phyloP scores from a whole-genome alignment of 306 rosid species.

The Cicer cuneatum region DNA sequence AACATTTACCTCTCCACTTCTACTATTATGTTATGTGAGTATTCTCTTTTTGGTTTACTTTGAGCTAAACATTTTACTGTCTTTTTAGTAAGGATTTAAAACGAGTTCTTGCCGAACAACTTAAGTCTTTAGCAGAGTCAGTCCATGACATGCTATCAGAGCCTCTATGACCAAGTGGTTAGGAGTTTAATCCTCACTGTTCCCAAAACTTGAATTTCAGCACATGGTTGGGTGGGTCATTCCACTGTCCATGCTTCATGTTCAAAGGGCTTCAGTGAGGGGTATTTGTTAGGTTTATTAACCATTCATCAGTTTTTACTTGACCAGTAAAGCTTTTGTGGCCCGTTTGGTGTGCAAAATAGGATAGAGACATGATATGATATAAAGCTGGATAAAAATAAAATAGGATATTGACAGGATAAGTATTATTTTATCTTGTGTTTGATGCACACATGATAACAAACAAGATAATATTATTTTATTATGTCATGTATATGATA shows the following conservation, averaged over 20 bases:
- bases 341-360: too few relatives aligned
- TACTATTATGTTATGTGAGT: constrained; percentile 26
- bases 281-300: constrained; percentile 2
- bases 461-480: too few relatives aligned
- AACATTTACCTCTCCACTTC: constrained; percentile 22
- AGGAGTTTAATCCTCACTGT: background rate
- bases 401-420: too few relatives aligned
- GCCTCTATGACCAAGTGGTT: constrained; percentile 23
- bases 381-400: too few relatives aligned
- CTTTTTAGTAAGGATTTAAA: constrained; percentile 13
- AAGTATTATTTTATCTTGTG: too few relatives aligned
- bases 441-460: too few relatives aligned
- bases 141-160: constrained; percentile 8
- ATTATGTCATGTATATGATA: too few relatives aligned
- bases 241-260: constrained; percentile 31
- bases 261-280: background rate
- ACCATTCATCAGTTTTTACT: constrained; percentile 2
- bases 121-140: constrained; percentile 19
- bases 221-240: background rate
- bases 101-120: constrained; percentile 1
- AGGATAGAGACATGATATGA: too few relatives aligned
- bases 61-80: background rate
- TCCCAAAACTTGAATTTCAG: constrained; percentile 5
- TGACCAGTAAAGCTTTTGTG: background rate
- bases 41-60: constrained; percentile 26